These are phyloP conservation scores for Aspergillus diversus DNA, from an alignment of 495 filamentous ascomycete genomes.

Conservation along the genomic window DNA sequence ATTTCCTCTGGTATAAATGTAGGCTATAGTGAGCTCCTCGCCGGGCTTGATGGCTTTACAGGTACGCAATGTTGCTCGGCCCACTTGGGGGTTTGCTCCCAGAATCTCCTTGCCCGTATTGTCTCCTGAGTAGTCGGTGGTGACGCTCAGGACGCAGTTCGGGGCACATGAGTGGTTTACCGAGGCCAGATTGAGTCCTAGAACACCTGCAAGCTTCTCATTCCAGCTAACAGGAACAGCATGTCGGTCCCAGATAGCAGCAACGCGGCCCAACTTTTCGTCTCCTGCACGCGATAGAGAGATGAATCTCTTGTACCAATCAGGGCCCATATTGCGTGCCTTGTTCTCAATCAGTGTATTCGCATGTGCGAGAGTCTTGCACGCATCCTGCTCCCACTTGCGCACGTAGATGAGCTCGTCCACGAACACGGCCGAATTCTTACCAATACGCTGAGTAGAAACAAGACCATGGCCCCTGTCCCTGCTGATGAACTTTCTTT, in stretches of 20 bases:
- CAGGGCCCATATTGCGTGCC: constrained; percentile 15
- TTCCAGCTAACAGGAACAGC: constrained; percentile 5
- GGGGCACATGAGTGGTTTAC: constrained; percentile 27
- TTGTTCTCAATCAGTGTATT: constrained; percentile 10
- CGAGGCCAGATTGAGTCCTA: constrained; percentile 24
- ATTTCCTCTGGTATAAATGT: constrained; percentile 7
- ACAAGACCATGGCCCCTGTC: constrained; percentile 15
- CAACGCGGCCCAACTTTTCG: neutral
- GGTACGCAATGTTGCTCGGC: constrained; percentile 13
- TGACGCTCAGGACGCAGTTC: constrained; percentile 14
- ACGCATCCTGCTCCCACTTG: neutral
- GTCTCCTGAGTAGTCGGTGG: constrained; percentile 5
- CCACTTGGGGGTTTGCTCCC: neutral
- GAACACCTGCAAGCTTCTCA: constrained; percentile 6
- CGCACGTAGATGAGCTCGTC: constrained; percentile 11
- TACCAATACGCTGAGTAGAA: constrained; percentile 13
- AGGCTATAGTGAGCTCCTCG: constrained; percentile 33
- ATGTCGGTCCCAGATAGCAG: constrained; percentile 18
- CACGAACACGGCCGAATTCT: constrained; percentile 15
- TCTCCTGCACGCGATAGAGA: neutral
- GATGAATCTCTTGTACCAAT: constrained; percentile 20
- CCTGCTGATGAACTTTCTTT: constrained; percentile 8
- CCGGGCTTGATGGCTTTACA: constrained; percentile 23
- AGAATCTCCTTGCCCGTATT: neutral
- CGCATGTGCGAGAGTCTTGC: neutral